Evolutionary conservation across 192 early-diverging fungal species (phyloP).

Genomic region (Coemansia sp.): DNA sequence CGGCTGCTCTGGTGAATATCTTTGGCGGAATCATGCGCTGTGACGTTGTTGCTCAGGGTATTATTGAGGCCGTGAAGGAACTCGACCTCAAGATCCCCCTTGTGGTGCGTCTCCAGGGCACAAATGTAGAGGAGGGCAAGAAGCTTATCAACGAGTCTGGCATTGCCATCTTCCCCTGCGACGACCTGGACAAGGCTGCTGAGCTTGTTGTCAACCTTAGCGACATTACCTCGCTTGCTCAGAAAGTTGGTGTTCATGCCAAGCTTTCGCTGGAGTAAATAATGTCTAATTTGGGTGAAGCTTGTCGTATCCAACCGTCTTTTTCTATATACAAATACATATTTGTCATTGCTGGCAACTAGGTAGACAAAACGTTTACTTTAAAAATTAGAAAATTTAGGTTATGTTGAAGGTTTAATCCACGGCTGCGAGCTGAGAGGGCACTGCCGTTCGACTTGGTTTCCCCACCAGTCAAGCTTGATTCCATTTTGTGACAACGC

Average conservation of each 20-base stretch:
- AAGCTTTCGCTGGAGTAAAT: constrained; percentile 47
- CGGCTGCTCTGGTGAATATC: constrained; percentile 98
- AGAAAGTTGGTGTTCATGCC: constrained; percentile 46
- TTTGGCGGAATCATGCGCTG: constrained; percentile 99
- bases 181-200: constrained; percentile 96
- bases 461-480: constrained; percentile 55
- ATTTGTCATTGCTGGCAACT: neutral
- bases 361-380: neutral
- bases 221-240: constrained; percentile 50
- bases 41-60: constrained; percentile 97
- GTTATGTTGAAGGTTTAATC: constrained; percentile 9
- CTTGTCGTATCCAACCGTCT: too few relatives aligned
- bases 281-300: neutral
- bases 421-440: constrained; percentile 43
- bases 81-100: constrained; percentile 92
- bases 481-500: constrained; percentile 44
- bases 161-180: constrained; percentile 87
- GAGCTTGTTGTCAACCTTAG: constrained; percentile 55
- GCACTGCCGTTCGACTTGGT: constrained; percentile 45
- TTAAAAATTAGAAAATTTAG: constrained; percentile 2
- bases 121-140: constrained; percentile 84
- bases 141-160: constrained; percentile 89
- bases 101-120: constrained; percentile 93
- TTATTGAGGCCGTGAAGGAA: constrained; percentile 91
- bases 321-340: neutral